Base-by-base conservation (phyloP, 495 filamentous ascomycete species). In the Podospora anserina region DNA sequence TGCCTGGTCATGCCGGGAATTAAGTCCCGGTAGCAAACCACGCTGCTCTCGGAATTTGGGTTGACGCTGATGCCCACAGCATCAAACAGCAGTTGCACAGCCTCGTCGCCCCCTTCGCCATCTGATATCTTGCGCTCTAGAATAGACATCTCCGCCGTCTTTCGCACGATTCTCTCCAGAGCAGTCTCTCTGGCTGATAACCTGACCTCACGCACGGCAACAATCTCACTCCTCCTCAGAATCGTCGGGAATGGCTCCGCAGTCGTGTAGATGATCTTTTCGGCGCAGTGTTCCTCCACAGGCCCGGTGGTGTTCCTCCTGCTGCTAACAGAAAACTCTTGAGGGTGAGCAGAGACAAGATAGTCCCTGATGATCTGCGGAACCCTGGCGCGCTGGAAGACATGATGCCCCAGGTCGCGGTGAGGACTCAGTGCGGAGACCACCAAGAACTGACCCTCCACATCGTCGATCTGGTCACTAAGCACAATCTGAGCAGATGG, bases 221-320 rank as follows among this genome's bases (percentile, higher is more conserved):
- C 77, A 66, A 99, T 89, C 79, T 98, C 95, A 73, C 92, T 96
- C 58, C 93, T 86, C 49, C 93, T 87, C 27, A 97, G 82, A 55
- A 99, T 95, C 9, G 93, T 97, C 6, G 95, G 96, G 80, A 99
- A 98, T 0, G 90, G 72, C 70, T 97, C 93, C 0, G 89, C 88
- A 7, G 92, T 93, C 4, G 87, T 91, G 77, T 92, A 97, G 2
- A 98, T 80, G 0, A 88, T 87, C 81, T 97, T 97, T 79, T 98
- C 93, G 0, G 92, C 89, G 74, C 85, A 92, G 75, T 93, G 90
- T 66, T 88, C 86, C 27, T 86, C 79, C 28, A 89, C 86, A 2
- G 86, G 84, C 60, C 90, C 88, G 61, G 78, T 83, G 18, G 88
- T 88, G 72, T 88, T 86, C 34, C 92, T 82, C 68, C 87, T 87